A percentile compares a stretch with the other conserved stretches of the same genome.
phyloP scores from a whole-genome alignment of 257 asterid species.

The Gentiana dahurica region DNA sequence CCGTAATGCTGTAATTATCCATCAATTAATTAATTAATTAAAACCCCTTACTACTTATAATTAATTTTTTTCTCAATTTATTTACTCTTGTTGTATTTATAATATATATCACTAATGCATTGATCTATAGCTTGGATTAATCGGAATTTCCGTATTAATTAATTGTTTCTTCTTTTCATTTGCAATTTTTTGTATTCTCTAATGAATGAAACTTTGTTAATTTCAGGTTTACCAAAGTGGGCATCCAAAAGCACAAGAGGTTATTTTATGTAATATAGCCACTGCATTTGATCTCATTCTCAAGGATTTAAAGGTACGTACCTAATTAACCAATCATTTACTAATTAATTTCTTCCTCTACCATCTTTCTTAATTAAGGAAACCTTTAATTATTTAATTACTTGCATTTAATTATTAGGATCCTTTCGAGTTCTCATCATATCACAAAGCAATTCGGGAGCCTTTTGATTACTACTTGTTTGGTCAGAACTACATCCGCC shows the following conservation, averaged over 20 bases:
- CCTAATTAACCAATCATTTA: no score
- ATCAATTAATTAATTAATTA: no score
- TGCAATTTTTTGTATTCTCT: no score
- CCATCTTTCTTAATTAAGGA: no score
- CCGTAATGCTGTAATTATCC: conserved; percentile 60
- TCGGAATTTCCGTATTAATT: no score
- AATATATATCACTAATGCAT: no score
- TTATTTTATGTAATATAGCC: conserved; percentile 68
- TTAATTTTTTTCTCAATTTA: conserved; percentile 19
- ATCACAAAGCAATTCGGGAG: conserved; percentile 74
- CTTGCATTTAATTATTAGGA: conserved; percentile 30
- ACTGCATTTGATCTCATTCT: conserved; percentile 59
- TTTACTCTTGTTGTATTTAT: no score
- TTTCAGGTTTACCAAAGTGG: conserved; percentile 64
- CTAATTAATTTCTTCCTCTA: conserved; percentile 6
- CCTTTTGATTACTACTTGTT: conserved; percentile 81
- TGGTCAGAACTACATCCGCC: conserved; percentile 63
- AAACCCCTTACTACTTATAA: background rate
- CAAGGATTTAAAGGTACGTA: conserved; percentile 62
- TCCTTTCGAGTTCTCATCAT: conserved; percentile 58
- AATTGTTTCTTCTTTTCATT: no score
- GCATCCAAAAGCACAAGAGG: conserved; percentile 58
- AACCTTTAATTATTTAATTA: background rate
- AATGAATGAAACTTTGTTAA: no score
- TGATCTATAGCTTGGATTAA: no score